These are phyloP conservation scores for Styphnolobium japonicum DNA, from an alignment of 306 rosid species.

Conservation along the genomic window DNA sequence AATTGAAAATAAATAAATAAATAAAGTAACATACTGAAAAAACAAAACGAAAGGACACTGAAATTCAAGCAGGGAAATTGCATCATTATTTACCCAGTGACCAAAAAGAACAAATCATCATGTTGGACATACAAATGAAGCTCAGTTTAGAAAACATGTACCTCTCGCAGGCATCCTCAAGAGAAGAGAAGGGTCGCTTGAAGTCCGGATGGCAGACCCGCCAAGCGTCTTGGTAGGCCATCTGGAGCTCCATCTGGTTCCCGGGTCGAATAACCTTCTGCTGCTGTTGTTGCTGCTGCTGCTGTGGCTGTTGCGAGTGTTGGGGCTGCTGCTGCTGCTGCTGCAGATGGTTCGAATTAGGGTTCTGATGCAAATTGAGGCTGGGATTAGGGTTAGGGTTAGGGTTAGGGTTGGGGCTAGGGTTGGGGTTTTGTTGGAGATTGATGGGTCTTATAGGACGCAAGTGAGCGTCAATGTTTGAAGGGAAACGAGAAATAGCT, in stretches of 20 bases:
- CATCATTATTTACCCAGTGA: not conserved
- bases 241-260: slow-evolving; percentile 81
- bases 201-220: slow-evolving; percentile 89
- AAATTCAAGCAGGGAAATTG: not conserved
- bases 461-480: slow-evolving; percentile 88
- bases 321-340: slow-evolving; percentile 31
- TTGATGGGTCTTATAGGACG: slow-evolving; percentile 73
- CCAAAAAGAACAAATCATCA: not conserved
- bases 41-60: not conserved
- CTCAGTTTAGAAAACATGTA: not conserved
- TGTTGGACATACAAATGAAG: not conserved
- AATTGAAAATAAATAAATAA: not conserved
- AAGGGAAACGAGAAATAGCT: slow-evolving; percentile 87
- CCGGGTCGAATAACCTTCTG: slow-evolving; percentile 70
- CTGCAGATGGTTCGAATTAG: slow-evolving; percentile 34
- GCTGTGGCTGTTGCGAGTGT: slow-evolving; percentile 20
- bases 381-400: slow-evolving; percentile 34
- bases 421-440: slow-evolving; percentile 57
- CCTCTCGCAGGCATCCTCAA: slow-evolving; percentile 95
- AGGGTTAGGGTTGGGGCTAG: slow-evolving; percentile 37
- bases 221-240: slow-evolving; percentile 98
- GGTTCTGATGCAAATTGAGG: slow-evolving; percentile 46
- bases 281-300: slow-evolving; percentile 29
- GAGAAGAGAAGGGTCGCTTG: slow-evolving; percentile 87
- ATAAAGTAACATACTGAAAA: not conserved